Conservation (phyloP, 345 rosid species). For the Acer campestre region DNA sequence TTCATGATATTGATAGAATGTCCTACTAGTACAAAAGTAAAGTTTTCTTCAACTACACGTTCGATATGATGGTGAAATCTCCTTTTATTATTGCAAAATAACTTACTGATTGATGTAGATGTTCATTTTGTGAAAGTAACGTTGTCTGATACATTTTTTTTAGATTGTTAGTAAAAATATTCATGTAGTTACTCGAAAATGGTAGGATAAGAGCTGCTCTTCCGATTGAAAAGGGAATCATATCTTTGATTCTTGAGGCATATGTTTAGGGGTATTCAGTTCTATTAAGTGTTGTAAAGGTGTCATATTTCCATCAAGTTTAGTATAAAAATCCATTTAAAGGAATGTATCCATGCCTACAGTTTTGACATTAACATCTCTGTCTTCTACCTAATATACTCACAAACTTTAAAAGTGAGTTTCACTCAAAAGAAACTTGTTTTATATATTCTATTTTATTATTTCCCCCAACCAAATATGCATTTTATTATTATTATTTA, state of each 20-base stretch:
- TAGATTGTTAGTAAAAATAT: background rate
- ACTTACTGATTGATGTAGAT: slow-evolving; percentile 21
- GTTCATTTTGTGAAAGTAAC: slow-evolving; percentile 21
- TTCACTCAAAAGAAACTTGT: slow-evolving; percentile 40
- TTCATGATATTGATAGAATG: slow-evolving; percentile 32
- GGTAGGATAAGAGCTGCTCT: slow-evolving; percentile 9
- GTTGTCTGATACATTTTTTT: slow-evolving; percentile 13
- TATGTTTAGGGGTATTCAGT: slow-evolving; percentile 14
- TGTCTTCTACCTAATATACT: slow-evolving; percentile 46
- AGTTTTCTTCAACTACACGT: slow-evolving; percentile 34
- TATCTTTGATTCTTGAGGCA: slow-evolving; percentile 21
- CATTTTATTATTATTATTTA: background rate
- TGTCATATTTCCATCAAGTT: slow-evolving; percentile 47
- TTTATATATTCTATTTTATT: slow-evolving; percentile 4
- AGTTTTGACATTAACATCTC: slow-evolving; percentile 36
- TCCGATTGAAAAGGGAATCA: slow-evolving; percentile 17
- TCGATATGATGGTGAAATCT: slow-evolving; percentile 26
- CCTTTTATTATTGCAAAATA: slow-evolving; percentile 20
- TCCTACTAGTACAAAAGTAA: slow-evolving; percentile 19
- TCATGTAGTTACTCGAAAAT: slow-evolving; percentile 12
- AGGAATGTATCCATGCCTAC: slow-evolving; percentile 47
- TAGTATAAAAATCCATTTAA: slow-evolving; percentile 42
- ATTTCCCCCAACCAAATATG: slow-evolving; percentile 16
- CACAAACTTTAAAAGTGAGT: slow-evolving; percentile 36
- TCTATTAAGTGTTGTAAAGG: slow-evolving; percentile 35